These are phyloP conservation scores for Lactarius sanguifluus DNA, from an alignment of 768 basidiomycete genomes.

Conservation along the genomic window DNA sequence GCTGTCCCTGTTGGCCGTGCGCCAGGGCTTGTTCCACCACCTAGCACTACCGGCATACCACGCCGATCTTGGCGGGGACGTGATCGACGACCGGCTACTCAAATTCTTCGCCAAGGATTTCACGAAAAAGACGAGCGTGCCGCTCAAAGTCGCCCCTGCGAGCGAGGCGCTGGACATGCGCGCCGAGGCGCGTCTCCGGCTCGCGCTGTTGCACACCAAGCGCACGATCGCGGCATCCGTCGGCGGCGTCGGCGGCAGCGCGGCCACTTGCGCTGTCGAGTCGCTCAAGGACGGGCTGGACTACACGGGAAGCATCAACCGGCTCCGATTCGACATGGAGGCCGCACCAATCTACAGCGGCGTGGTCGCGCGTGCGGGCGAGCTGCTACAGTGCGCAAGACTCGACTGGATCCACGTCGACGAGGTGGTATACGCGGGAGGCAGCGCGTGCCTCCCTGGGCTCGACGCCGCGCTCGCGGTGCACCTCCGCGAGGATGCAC, in stretches of 20 bases:
- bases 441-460: slow-evolving; percentile 71
- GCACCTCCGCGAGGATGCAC: slow-evolving; percentile 60
- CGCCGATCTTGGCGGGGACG: slow-evolving; percentile 58
- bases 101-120: slow-evolving; percentile 95
- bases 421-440: slow-evolving; percentile 80
- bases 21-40: slow-evolving; percentile 68
- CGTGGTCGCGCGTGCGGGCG: slow-evolving; percentile 50
- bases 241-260: slow-evolving; percentile 42
- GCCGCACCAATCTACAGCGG: slow-evolving; percentile 58
- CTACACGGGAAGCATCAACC: slow-evolving; percentile 70
- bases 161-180: slow-evolving; percentile 65
- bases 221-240: slow-evolving; percentile 85
- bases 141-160: slow-evolving; percentile 63
- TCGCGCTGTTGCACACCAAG: slow-evolving; percentile 94
- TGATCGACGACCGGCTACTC: slow-evolving; percentile 79
- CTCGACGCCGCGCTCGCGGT: slow-evolving; percentile 58
- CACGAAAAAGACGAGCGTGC: slow-evolving; percentile 88
- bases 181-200: slow-evolving; percentile 88
- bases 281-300: slow-evolving; percentile 93
- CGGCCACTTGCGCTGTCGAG: slow-evolving; percentile 90
- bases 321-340: slow-evolving; percentile 47
- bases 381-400: slow-evolving; percentile 51
- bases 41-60: slow-evolving; percentile 50
- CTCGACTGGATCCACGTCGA: slow-evolving; percentile 69
- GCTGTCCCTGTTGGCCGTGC: slow-evolving; percentile 68